Conservation (phyloP, 257 asterid genomes). For the Salvia miltiorrhiza region DNA sequence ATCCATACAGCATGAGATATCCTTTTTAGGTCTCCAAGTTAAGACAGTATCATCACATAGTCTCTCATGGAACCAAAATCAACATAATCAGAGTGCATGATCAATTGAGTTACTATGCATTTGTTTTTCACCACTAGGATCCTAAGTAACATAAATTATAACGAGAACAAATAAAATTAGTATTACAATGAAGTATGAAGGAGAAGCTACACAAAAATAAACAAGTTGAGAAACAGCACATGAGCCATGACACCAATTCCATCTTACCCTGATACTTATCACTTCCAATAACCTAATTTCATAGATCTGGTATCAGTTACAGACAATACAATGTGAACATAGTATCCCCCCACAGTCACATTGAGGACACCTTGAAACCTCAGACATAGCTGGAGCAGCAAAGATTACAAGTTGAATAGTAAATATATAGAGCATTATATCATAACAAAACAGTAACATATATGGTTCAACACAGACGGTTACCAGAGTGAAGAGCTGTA, state of each 20-base stretch:
- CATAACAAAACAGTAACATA: not conserved
- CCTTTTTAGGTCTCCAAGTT: not conserved
- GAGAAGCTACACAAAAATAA: not conserved
- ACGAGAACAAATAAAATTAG: not conserved
- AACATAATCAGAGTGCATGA: not conserved
- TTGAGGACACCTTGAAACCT: not conserved
- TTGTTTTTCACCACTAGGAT: not conserved
- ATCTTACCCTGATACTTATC: not conserved
- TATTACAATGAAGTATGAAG: not conserved
- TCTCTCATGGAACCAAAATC: not conserved
- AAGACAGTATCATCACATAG: not conserved
- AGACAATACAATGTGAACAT: not conserved
- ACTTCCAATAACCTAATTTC: not conserved
- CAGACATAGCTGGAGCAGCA: not conserved
- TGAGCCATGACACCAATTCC: not conserved
- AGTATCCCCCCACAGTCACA: not conserved
- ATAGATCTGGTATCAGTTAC: not conserved
- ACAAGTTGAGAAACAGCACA: not conserved
- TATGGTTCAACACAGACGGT: conserved; percentile 7
- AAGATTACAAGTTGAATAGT: not conserved
- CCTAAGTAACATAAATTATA: not conserved
- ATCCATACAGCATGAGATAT: not conserved
- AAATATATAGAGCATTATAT: not conserved
- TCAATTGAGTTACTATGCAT: not conserved
- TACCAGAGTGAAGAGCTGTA: conserved; percentile 47